Evolutionary conservation across 441 rosid species (phyloP).

Genomic region (Gossypium aridum): DNA sequence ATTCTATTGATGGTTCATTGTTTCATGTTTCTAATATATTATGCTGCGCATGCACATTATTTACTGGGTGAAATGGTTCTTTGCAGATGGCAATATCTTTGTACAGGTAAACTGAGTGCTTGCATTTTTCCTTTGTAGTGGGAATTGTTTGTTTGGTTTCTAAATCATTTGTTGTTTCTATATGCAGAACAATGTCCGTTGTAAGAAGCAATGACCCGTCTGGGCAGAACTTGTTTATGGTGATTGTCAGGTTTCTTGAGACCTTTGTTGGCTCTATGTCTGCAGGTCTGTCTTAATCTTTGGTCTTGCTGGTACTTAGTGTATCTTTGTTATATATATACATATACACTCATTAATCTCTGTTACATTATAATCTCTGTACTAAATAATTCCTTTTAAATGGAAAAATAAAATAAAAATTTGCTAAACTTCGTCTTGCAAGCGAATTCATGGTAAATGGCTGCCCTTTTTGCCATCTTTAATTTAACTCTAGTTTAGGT

Average conservation of each 20-base stretch:
- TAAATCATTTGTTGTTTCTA: slow-evolving; percentile 25
- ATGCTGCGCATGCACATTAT: neutral
- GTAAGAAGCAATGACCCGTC: slow-evolving; percentile 65
- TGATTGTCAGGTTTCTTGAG: slow-evolving; percentile 88
- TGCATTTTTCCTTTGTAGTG: slow-evolving; percentile 11
- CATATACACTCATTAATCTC: neutral
- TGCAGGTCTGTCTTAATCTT: slow-evolving; percentile 52
- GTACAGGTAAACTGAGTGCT: slow-evolving; percentile 56
- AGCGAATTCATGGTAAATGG: neutral
- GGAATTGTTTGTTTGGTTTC: slow-evolving; percentile 14
- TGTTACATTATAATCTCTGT: neutral
- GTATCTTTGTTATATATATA: neutral
- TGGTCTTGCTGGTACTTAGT: slow-evolving; percentile 6
- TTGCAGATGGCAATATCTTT: slow-evolving; percentile 94
- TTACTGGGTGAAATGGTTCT: slow-evolving; percentile 19
- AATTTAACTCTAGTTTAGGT: neutral
- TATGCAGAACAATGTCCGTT: slow-evolving; percentile 90
- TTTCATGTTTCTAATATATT: neutral
- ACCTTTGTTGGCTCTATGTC: slow-evolving; percentile 97
- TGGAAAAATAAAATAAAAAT: neutral
- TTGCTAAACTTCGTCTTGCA: neutral
- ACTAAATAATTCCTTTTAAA: neutral
- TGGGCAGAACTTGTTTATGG: slow-evolving; percentile 70
- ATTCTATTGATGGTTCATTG: slow-evolving; percentile 10
- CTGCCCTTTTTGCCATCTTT: neutral